phyloP scores from a whole-genome alignment of 495 filamentous ascomycete genomes.

The Corynascus novoguineensis region DNA sequence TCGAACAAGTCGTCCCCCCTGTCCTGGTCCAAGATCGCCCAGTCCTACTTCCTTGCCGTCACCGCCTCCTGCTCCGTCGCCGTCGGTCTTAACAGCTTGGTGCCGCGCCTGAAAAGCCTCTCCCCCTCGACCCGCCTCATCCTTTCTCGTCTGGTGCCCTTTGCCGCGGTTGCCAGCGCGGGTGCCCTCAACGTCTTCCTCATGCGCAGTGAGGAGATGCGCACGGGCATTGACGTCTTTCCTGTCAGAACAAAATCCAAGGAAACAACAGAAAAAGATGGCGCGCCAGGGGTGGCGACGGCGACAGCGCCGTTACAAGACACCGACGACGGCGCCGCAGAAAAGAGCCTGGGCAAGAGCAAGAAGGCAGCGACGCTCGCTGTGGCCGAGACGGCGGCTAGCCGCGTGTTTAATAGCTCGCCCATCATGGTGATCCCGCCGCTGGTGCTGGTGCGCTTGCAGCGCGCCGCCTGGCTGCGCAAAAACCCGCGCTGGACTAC shows the following conservation, averaged over 20 bases:
- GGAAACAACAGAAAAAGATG: not conserved
- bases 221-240: conserved; percentile 90
- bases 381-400: conserved; percentile 85
- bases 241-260: conserved; percentile 53
- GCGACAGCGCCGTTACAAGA: not conserved
- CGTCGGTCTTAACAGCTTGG: conserved; percentile 81
- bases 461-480: conserved; percentile 70
- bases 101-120: conserved; percentile 74
- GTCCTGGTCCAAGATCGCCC: conserved; percentile 67
- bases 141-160: conserved; percentile 80
- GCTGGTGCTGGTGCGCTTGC: conserved; percentile 73
- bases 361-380: conserved; percentile 81
- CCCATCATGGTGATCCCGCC: conserved; percentile 96
- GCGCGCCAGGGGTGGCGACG: not conserved
- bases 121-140: conserved; percentile 67
- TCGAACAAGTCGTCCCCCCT: conserved; percentile 93
- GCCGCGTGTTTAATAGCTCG: conserved; percentile 83
- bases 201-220: conserved; percentile 94
- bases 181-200: conserved; percentile 92
- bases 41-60: conserved; percentile 90
- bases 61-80: conserved; percentile 89
- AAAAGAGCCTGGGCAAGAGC: conserved; percentile 71
- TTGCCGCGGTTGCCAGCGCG: conserved; percentile 87
- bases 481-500: conserved; percentile 62
- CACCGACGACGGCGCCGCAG: not conserved